Base-by-base conservation (phyloP, 2,329 filamentous ascomycete genomes). In the Pseudogymnoascus pannorum region DNA sequence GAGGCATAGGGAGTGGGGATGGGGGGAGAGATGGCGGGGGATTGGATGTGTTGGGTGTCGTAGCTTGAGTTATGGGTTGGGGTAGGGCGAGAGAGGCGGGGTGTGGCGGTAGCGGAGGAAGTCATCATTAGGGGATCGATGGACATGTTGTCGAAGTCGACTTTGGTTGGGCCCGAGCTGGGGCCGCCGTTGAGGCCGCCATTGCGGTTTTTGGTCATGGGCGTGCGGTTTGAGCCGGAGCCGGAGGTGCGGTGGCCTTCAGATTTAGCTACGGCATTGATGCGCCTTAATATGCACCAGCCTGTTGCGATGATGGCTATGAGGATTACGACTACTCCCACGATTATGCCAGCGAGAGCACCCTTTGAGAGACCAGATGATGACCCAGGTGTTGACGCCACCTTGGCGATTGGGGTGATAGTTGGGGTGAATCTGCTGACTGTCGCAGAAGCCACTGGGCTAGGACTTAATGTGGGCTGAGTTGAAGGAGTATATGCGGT, bases 331-430 rank as follows among this genome's bases (percentile, higher is more conserved):
- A 81, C 72, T 11, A 77, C 78, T 1, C 80, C 82, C 2, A 76
- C 79, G 33, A 85, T 75, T 20, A 85, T 82, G 2, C 82, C 83
- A 2, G 78, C 81, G 2, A 85, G 71, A 24, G 78, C 73, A n/a
- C 65, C 57, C 5, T 63, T 68, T 20, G 67, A 66, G 18, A 71
- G 64, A 2, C 70, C 69, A 16, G 33, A 63, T 14, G 60, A 64
- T 14, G 62, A 1, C 70, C 74, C 0, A 75, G 20, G 81, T 71
- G 11, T 74, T 72, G 20, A 70, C 66, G 31, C 70, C 66, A 44
- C 72, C 68, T 7, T 64, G 65, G 18, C 36, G 1, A 68, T 54
- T 2, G 59, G 61, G 36, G 68, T 65, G 26, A 60, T 59, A 6
- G 26, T 58, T 31, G 51, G 24, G 7, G 62, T 60, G 16, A 63